Percentiles rank a stretch among this genome's conserved stretches.
These are phyloP conservation scores for Sporothrix phasma DNA, from an alignment of 2,329 filamentous ascomycete species.

Conservation along the genomic window DNA sequence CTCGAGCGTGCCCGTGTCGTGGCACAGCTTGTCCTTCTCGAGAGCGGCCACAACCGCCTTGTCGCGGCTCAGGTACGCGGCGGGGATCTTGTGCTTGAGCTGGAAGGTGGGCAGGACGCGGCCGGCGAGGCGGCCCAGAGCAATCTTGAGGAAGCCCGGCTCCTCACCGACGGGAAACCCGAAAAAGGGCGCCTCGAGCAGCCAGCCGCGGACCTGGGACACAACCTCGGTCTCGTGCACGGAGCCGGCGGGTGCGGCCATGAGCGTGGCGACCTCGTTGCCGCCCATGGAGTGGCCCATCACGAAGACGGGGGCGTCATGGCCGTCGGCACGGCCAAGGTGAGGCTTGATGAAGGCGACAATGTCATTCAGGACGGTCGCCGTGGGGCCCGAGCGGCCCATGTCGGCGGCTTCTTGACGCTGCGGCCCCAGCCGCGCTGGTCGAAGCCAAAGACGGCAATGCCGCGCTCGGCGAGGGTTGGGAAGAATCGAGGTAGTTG, in stretches of 20 bases:
- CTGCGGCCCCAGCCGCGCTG: constrained; percentile 83
- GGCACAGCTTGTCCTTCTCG: constrained; percentile 58
- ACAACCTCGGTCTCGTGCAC: constrained; percentile 42
- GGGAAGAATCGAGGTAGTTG: constrained; percentile 67
- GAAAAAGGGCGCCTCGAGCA: constrained; percentile 72
- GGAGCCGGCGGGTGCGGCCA: constrained; percentile 32
- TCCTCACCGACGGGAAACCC: constrained; percentile 55
- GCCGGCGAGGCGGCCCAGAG: constrained; percentile 56
- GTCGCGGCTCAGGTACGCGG: constrained; percentile 58
- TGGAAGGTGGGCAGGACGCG: constrained; percentile 58
- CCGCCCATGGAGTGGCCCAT: constrained; percentile 92
- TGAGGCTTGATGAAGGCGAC: constrained; percentile 60
- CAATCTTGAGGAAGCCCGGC: constrained; percentile 54
- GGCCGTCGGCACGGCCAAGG: constrained; percentile 25
- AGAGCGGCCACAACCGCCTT: constrained; percentile 50
- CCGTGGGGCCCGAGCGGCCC: constrained; percentile 66
- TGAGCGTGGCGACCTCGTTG: constrained; percentile 58
- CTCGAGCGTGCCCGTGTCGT: constrained; percentile 75
- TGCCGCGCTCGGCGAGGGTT: constrained; percentile 56
- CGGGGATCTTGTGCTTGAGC: constrained; percentile 54
- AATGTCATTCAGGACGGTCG: constrained; percentile 65
- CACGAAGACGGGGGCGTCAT: constrained; percentile 57
- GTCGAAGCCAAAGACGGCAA: constrained; percentile 70
- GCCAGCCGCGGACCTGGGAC: constrained; percentile 56
- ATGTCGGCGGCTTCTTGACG: constrained; percentile 49